Conservation (phyloP, 768 basidiomycete species). For the Termitomyces sp. region DNA sequence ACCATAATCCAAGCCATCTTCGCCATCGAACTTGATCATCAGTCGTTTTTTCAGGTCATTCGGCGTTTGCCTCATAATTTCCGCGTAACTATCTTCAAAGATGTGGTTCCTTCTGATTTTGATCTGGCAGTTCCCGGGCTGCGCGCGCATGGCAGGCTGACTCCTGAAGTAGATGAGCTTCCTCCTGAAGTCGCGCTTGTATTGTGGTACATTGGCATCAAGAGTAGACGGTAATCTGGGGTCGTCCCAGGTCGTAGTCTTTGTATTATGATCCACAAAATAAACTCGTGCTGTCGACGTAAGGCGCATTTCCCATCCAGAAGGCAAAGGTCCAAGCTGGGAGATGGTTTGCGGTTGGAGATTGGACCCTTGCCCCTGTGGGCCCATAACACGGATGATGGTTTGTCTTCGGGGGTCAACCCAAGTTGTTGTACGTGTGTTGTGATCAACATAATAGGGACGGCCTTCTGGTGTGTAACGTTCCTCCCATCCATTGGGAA, state of each 20-base stretch:
- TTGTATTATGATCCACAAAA: constrained; percentile 99
- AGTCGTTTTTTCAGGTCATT: constrained; percentile 97
- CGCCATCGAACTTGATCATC: constrained; percentile 99
- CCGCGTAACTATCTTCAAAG: constrained; percentile 98
- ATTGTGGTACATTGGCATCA: constrained; percentile 96
- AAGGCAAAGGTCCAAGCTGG: constrained; percentile 93
- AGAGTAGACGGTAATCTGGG: constrained; percentile 92
- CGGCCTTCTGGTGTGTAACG: constrained; percentile 97
- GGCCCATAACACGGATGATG: constrained; percentile 94
- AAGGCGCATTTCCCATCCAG: constrained; percentile 99
- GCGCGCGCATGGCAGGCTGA: constrained; percentile 96
- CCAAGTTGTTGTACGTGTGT: constrained; percentile 99
- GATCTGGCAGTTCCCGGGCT: constrained; percentile 98
- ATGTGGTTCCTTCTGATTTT: constrained; percentile 98
- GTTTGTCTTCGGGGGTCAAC: constrained; percentile 98
- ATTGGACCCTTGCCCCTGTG: constrained; percentile 81
- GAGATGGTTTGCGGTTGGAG: constrained; percentile 94
- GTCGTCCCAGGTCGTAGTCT: constrained; percentile 99
- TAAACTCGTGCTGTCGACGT: constrained; percentile 97
- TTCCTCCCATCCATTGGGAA: constrained; percentile 99
- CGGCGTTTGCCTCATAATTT: constrained; percentile 99
- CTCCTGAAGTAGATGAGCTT: constrained; percentile 99
- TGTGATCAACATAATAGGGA: constrained; percentile 99
- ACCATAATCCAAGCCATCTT: constrained; percentile 98
- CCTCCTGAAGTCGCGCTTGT: constrained; percentile 98